These are phyloP conservation scores for Penicillium coprophilum DNA, from an alignment of 495 filamentous ascomycete species.

Conservation along the genomic window DNA sequence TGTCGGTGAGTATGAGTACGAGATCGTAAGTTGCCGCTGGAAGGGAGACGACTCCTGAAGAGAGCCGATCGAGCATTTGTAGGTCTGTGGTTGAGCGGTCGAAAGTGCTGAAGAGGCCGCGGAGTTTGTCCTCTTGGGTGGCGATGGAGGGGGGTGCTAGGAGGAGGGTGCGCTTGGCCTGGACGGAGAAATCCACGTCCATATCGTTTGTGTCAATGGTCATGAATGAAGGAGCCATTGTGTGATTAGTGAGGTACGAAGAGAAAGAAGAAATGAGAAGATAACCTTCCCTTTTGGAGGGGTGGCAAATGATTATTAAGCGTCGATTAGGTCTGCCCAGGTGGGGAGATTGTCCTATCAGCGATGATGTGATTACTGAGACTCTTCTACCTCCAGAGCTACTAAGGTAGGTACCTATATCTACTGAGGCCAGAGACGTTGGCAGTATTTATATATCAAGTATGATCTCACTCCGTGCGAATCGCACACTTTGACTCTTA, in stretches of 20 bases:
- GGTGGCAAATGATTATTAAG: constrained; percentile 21
- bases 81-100: constrained; percentile 77
- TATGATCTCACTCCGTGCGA: too few species aligned
- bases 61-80: constrained; percentile 96
- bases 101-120: constrained; percentile 58
- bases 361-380: not conserved
- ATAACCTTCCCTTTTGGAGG: constrained; percentile 17
- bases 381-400: too few species aligned
- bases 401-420: too few species aligned
- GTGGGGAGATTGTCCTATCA: constrained; percentile 5
- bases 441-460: too few species aligned
- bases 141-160: constrained; percentile 74
- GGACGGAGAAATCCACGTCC: constrained; percentile 39
- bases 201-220: constrained; percentile 47
- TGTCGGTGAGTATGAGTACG: constrained; percentile 78
- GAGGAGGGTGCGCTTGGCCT: constrained; percentile 56
- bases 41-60: constrained; percentile 76
- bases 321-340: too few species aligned
- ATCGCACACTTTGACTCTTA: not conserved
- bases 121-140: constrained; percentile 61
- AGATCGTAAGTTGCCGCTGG: constrained; percentile 77
- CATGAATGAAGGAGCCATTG: constrained; percentile 42
- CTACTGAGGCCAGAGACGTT: too few species aligned
- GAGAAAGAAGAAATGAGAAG: constrained; percentile 1
- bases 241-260: constrained; percentile 3